These are phyloP conservation scores for Mycotypha africana DNA, from an alignment of 371 early-diverging fungal species.

Conservation along the genomic window DNA sequence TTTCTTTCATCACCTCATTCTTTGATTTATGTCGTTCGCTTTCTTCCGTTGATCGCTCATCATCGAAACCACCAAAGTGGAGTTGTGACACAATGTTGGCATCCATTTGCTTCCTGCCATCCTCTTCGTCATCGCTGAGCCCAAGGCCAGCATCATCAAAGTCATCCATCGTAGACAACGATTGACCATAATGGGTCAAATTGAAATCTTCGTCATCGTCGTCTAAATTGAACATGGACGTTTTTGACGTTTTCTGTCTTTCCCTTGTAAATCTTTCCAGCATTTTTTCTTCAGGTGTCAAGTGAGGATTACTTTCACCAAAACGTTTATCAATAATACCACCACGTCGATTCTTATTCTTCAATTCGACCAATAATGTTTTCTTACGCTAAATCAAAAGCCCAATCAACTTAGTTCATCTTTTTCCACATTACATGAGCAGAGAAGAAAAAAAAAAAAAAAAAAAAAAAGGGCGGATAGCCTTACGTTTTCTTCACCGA, in stretches of 20 bases:
- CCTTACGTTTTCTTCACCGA: slow-evolving; percentile 76
- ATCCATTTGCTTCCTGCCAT: slow-evolving; percentile 53
- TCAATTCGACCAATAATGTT: slow-evolving; percentile 75
- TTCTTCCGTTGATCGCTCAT: slow-evolving; percentile 36
- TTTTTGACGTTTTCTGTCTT: slow-evolving; percentile 46
- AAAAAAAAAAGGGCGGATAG: neutral
- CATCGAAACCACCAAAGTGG: slow-evolving; percentile 91
- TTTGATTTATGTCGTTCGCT: slow-evolving; percentile 70
- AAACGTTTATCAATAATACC: slow-evolving; percentile 90
- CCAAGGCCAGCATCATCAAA: slow-evolving; percentile 68
- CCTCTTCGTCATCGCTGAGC: slow-evolving; percentile 65
- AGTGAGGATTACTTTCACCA: slow-evolving; percentile 83
- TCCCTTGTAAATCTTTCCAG: slow-evolving; percentile 89
- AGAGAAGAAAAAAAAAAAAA: neutral
- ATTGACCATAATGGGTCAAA: slow-evolving; percentile 91
- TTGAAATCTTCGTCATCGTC: slow-evolving; percentile 53
- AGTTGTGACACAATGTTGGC: slow-evolving; percentile 58
- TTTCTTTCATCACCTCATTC: slow-evolving; percentile 93
- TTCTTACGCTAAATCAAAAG: slow-evolving; percentile 83
- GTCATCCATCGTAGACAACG: slow-evolving; percentile 78
- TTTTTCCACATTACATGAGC: neutral
- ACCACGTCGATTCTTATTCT: slow-evolving; percentile 62
- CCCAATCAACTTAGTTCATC: too few species aligned
- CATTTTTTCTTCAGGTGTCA: slow-evolving; percentile 96
- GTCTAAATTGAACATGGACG: slow-evolving; percentile 77